Evolutionary conservation across 306 rosid species (phyloP).

Genomic region (Vachellia pachyceras): DNA sequence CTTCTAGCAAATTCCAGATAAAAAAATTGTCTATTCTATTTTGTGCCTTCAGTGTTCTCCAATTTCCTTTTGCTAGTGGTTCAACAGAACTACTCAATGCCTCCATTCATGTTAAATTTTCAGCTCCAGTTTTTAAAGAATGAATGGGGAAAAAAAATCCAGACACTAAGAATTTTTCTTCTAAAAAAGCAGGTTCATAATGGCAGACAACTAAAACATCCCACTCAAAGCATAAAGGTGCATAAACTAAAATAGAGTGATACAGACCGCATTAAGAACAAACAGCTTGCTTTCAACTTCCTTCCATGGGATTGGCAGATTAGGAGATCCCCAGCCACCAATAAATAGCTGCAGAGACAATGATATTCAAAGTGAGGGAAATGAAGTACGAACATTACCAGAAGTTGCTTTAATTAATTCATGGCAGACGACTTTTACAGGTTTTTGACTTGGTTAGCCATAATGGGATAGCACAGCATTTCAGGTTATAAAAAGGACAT

Average conservation of each 20-base stretch:
- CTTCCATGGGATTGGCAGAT: conserved; percentile 82
- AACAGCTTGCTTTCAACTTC: conserved; percentile 96
- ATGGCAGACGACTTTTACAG: not conserved
- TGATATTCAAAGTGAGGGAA: conserved; percentile 24
- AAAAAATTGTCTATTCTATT: not conserved
- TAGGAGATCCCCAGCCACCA: conserved; percentile 78
- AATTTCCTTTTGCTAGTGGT: conserved; percentile 12
- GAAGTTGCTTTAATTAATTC: not conserved
- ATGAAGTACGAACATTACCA: not conserved
- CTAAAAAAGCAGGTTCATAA: not conserved
- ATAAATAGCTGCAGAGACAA: conserved; percentile 68
- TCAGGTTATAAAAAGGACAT: not conserved
- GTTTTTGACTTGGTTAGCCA: not conserved
- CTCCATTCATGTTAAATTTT: conserved; percentile 26
- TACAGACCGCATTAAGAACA: conserved; percentile 89
- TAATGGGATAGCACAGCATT: not conserved
- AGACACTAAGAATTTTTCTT: not conserved
- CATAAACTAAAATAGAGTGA: conserved; percentile 33
- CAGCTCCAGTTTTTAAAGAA: conserved; percentile 24
- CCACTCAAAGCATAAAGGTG: not conserved
- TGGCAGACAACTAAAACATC: conserved; percentile 35
- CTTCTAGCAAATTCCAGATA: not conserved
- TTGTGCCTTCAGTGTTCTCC: not conserved
- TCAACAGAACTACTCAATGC: conserved; percentile 9
- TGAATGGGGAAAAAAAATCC: not conserved